phyloP scores from a whole-genome alignment of 73 alveolate genomes.

The Paramecium tetraurelia region DNA sequence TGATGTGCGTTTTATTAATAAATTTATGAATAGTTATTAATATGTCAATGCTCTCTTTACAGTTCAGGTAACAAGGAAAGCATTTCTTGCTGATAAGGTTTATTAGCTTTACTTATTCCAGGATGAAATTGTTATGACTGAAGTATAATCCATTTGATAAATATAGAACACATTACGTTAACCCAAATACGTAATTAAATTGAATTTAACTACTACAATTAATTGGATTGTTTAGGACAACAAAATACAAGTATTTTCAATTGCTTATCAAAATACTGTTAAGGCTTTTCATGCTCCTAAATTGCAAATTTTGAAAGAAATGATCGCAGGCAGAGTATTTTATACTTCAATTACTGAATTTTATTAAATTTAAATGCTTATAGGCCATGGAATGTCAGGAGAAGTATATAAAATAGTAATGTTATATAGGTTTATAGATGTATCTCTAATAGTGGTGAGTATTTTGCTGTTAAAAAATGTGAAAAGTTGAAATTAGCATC shows the following conservation, averaged over 20 bases:
- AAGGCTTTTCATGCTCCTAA: neutral
- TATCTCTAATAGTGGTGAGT: neutral
- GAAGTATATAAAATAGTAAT: neutral
- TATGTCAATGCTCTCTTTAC: neutral
- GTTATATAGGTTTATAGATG: neutral
- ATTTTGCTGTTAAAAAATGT: neutral
- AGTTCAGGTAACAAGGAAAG: neutral
- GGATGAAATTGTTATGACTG: constrained; percentile 1
- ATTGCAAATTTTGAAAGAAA: neutral
- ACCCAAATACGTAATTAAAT: neutral
- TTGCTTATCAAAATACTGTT: neutral
- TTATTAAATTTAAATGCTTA: neutral
- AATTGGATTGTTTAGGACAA: neutral
- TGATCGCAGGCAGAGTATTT: constrained; percentile 39
- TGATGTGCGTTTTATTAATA: neutral
- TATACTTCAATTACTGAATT: neutral
- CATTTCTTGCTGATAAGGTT: constrained; percentile 22
- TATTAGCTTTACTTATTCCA: neutral
- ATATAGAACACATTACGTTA: neutral
- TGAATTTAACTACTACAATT: neutral
- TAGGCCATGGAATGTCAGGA: constrained; percentile 30
- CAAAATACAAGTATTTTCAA: neutral
- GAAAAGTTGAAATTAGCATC: neutral
- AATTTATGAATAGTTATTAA: neutral
- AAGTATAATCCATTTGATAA: neutral